Percentiles rank a stretch among this genome's conserved stretches.
These are phyloP conservation scores for Blastocystis sp. DNA, from an alignment of 352 stramenopile species.

Conservation along the genomic window DNA sequence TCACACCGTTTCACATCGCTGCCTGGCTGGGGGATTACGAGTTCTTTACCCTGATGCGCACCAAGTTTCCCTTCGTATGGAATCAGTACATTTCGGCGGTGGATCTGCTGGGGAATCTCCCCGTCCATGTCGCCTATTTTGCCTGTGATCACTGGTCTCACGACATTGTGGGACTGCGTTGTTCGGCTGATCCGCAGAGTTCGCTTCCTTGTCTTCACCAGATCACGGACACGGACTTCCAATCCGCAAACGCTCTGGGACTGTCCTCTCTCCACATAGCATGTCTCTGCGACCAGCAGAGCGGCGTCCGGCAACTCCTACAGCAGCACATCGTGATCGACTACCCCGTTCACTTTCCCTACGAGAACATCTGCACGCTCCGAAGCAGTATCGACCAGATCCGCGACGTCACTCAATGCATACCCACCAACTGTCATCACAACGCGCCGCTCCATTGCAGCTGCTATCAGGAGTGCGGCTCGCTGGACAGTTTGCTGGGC, in stretches of 20 bases:
- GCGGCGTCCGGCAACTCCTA: neutral
- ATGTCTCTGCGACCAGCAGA: constrained; percentile 13
- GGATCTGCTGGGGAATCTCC: constrained; percentile 13
- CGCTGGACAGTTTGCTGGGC: neutral
- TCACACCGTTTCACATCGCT: constrained; percentile 29
- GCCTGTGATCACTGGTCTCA: neutral
- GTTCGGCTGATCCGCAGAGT: neutral
- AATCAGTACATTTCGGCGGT: neutral
- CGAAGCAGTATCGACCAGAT: constrained; percentile 18
- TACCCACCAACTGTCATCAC: neutral
- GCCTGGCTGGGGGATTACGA: constrained; percentile 22
- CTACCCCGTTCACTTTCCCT: neutral
- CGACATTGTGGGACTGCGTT: neutral
- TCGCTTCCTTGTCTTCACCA: neutral
- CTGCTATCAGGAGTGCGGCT: neutral
- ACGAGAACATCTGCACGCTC: neutral
- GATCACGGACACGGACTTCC: neutral
- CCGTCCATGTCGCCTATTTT: constrained; percentile 19
- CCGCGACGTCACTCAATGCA: neutral
- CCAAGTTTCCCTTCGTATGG: neutral
- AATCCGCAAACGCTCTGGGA: neutral
- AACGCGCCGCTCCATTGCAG: neutral
- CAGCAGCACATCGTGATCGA: neutral
- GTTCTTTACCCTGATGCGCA: constrained; percentile 12
- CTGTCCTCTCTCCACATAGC: constrained; percentile 22